Percentiles rank a stretch among this genome's conserved stretches.
These are phyloP conservation scores for Sphaerulina populicola DNA, from an alignment of 2,329 filamentous ascomycete species.

Conservation along the genomic window DNA sequence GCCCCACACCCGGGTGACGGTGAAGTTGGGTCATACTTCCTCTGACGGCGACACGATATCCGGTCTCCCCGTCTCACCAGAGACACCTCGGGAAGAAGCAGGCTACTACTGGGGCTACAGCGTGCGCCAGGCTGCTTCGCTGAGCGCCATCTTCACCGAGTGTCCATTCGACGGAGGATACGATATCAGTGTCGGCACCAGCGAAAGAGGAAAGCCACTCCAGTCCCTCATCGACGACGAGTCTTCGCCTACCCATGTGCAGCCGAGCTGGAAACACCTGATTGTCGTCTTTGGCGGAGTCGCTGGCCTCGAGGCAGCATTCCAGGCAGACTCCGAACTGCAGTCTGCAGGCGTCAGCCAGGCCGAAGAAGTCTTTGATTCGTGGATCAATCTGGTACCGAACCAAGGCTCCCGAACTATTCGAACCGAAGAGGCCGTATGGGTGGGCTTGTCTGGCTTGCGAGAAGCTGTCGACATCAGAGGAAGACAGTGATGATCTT, in stretches of 20 bases:
- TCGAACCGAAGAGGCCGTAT: slow-evolving; percentile 73
- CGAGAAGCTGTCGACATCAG: slow-evolving; percentile 37
- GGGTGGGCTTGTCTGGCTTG: slow-evolving; percentile 64
- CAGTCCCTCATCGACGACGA: slow-evolving; percentile 30
- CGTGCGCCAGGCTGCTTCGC: slow-evolving; percentile 56
- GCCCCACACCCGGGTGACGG: slow-evolving; percentile 62
- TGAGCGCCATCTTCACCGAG: slow-evolving; percentile 70
- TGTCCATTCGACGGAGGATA: slow-evolving; percentile 68
- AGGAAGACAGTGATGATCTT: slow-evolving; percentile 5
- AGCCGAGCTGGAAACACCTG: slow-evolving; percentile 51
- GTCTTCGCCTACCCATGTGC: slow-evolving; percentile 40
- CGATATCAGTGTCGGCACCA: slow-evolving; percentile 74
- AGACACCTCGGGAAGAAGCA: slow-evolving; percentile 60
- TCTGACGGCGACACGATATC: slow-evolving; percentile 12
- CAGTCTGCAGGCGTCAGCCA: slow-evolving; percentile 55
- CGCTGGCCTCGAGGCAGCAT: slow-evolving; percentile 67
- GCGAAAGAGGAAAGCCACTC: slow-evolving; percentile 56
- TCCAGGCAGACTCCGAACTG: slow-evolving; percentile 54
- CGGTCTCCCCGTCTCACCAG: slow-evolving; percentile 49
- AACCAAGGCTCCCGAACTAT: slow-evolving; percentile 76
- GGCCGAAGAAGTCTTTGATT: slow-evolving; percentile 65
- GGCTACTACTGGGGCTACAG: slow-evolving; percentile 85
- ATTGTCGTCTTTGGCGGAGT: slow-evolving; percentile 75
- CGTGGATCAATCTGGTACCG: slow-evolving; percentile 74
- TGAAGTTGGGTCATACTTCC: slow-evolving; percentile 51